Percentiles rank a stretch among this genome's conserved stretches.
These are phyloP conservation scores for Pueraria montana DNA, from an alignment of 306 rosid genomes.

Conservation along the genomic window DNA sequence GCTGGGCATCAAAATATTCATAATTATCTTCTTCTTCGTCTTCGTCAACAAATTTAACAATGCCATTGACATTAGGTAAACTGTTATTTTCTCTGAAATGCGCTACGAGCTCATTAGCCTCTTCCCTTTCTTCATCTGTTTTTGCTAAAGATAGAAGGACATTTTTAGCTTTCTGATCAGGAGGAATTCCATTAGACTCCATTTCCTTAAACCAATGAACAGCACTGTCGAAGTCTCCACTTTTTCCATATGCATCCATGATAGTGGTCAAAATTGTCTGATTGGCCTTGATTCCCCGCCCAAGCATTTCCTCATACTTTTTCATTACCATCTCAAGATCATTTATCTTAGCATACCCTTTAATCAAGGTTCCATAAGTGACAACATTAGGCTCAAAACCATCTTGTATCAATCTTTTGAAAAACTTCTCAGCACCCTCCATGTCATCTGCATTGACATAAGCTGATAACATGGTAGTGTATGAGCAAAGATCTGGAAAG, in stretches of 20 bases:
- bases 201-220: conserved; percentile 92
- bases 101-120: conserved; percentile 67
- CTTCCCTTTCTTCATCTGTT: conserved; percentile 68
- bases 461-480: conserved; percentile 92
- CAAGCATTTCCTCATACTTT: conserved; percentile 82
- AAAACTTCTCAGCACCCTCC: conserved; percentile 92
- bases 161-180: conserved; percentile 91
- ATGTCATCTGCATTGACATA: conserved; percentile 87
- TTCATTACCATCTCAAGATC: conserved; percentile 74
- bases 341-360: conserved; percentile 83
- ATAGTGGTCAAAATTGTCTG: conserved; percentile 78
- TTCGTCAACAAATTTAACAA: conserved; percentile 41
- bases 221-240: conserved; percentile 78
- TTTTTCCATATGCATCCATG: conserved; percentile 93
- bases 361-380: conserved; percentile 83
- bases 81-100: conserved; percentile 47
- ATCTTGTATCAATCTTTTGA: conserved; percentile 76
- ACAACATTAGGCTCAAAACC: conserved; percentile 84
- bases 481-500: conserved; percentile 85
- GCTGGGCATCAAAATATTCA: conserved; percentile 53
- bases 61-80: conserved; percentile 44
- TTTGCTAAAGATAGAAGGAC: conserved; percentile 79
- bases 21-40: conserved; percentile 49
- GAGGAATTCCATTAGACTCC: conserved; percentile 68
- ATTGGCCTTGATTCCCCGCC: conserved; percentile 68